Conservation (phyloP, 2,329 filamentous ascomycete species). For the Trichoderma sp. region DNA sequence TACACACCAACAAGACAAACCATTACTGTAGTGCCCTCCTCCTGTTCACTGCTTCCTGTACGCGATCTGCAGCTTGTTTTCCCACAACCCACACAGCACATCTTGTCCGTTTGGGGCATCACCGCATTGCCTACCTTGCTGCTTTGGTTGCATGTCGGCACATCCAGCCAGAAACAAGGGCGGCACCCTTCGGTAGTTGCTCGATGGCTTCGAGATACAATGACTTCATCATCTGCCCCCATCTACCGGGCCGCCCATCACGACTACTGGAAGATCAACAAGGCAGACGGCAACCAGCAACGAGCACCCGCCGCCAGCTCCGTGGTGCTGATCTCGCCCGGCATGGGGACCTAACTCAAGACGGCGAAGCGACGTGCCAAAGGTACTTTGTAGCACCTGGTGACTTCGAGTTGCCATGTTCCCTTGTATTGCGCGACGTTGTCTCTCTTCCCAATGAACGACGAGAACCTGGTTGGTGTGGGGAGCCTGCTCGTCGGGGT, state of each 20-base stretch:
- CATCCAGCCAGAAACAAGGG: neutral
- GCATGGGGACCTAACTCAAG: conserved; percentile 13
- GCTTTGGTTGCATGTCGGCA: conserved; percentile 1
- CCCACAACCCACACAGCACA: neutral
- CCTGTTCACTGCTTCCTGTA: neutral
- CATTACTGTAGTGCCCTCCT: neutral
- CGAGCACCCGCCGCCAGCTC: neutral
- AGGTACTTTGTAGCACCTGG: neutral
- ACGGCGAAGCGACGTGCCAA: conserved; percentile 8
- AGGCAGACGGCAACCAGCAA: neutral
- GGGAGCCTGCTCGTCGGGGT: conserved; percentile 22
- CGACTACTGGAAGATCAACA: neutral
- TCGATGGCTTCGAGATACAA: conserved; percentile 2
- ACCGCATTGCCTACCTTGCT: neutral
- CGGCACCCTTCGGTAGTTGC: conserved; percentile 18
- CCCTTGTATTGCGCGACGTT: conserved; percentile 15
- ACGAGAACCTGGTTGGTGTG: conserved; percentile 18
- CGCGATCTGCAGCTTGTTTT: neutral
- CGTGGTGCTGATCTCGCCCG: neutral
- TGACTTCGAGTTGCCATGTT: neutral
- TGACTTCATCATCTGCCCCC: conserved; percentile 24
- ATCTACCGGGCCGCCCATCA: conserved; percentile 12
- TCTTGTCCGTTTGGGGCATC: conserved; percentile 7
- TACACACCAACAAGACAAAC: neutral
- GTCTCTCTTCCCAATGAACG: neutral